These are phyloP conservation scores for Phellinidium pouzarii DNA, from an alignment of 1,284 basidiomycete species.

Conservation along the genomic window DNA sequence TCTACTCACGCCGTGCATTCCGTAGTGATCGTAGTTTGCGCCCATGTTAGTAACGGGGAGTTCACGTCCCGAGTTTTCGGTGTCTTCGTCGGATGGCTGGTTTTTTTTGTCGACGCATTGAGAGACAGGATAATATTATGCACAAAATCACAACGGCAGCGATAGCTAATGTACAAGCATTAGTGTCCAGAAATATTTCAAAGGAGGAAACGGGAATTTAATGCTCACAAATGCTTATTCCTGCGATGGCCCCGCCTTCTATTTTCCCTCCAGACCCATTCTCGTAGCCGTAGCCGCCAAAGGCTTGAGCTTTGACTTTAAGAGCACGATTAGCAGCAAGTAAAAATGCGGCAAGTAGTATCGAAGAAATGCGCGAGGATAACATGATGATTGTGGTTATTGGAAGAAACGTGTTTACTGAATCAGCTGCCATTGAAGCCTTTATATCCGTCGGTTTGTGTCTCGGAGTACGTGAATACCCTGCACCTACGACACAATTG, in stretches of 20 bases:
- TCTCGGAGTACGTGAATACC: neutral
- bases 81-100: too few species aligned
- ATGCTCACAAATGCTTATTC: neutral
- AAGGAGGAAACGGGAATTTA: neutral
- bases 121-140: neutral
- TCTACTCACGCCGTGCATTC: too few species aligned
- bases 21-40: too few species aligned
- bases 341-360: neutral
- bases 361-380: neutral
- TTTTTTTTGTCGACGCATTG: neutral
- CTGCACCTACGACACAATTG: too few species aligned
- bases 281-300: neutral
- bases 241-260: neutral
- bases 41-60: too few species aligned
- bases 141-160: neutral
- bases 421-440: neutral
- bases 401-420: neutral
- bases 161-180: neutral
- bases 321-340: neutral
- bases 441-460: neutral
- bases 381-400: neutral
- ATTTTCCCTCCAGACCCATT: neutral
- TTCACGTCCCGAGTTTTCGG: too few species aligned
- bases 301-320: neutral
- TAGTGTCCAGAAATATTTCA: neutral